These are phyloP conservation scores for Trichomonas tenax DNA, from an alignment of 208 protist species.

Conservation along the genomic window DNA sequence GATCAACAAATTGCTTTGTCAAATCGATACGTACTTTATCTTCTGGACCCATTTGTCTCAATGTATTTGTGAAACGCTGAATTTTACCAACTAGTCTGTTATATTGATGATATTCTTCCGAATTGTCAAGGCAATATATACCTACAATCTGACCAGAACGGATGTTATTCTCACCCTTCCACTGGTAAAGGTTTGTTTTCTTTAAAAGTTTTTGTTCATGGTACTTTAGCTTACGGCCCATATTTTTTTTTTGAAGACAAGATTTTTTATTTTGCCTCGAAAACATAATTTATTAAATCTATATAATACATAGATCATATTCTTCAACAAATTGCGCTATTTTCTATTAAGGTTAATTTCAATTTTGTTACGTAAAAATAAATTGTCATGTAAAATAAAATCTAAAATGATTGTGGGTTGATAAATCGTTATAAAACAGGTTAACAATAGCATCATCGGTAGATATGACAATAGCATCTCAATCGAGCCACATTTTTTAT, in stretches of 20 bases:
- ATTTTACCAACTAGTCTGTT: constrained; percentile 19
- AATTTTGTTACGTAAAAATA: no score
- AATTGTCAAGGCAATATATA: neutral
- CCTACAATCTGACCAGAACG: neutral
- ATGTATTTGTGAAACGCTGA: neutral
- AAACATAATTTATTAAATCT: no score
- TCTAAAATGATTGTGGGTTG: no score
- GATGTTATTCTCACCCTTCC: constrained; percentile 14
- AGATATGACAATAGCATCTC: no score
- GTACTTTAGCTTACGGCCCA: constrained; percentile 17
- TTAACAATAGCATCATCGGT: no score
- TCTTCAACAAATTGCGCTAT: no score
- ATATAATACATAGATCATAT: no score
- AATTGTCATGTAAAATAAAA: no score
- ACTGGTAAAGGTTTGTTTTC: constrained; percentile 8
- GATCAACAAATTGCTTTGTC: constrained; percentile 11
- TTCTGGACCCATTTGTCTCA: neutral
- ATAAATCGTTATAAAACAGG: no score
- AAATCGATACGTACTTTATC: neutral
- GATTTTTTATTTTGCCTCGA: no score
- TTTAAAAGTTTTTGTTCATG: constrained; percentile 24
- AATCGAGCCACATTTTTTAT: no score
- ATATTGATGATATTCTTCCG: constrained; percentile 18
- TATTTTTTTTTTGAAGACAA: neutral
- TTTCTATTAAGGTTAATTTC: no score